Evolutionary conservation across 805 yeast species (phyloP).

Genomic region (Starmerella potacharoeniae): DNA sequence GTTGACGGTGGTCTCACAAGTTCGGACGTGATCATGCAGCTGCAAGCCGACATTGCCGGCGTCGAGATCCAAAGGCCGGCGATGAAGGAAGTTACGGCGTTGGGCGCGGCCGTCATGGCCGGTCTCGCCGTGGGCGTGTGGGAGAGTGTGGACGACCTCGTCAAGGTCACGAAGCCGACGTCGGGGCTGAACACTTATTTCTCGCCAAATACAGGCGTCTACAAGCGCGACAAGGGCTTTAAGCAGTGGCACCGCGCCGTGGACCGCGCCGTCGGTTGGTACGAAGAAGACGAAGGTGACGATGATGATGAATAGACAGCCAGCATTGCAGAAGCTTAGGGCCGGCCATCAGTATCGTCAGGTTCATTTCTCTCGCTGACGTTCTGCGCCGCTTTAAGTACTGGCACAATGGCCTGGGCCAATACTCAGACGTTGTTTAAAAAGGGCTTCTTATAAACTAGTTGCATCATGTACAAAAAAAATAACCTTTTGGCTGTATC

Average conservation of each 20-base stretch:
- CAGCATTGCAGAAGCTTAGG: too few relatives aligned
- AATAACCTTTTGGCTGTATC: too few relatives aligned
- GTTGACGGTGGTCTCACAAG: conserved; percentile 96
- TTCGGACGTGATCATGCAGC: conserved; percentile 83
- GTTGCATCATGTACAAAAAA: too few relatives aligned
- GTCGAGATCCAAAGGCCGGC: conserved; percentile 73
- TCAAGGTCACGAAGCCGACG: conserved; percentile 20
- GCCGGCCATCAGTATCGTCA: too few relatives aligned
- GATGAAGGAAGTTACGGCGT: conserved; percentile 82
- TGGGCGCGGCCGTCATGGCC: conserved; percentile 95
- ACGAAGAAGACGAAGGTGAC: conserved; percentile 14
- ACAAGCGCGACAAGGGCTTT: conserved; percentile 53
- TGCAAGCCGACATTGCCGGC: conserved; percentile 85
- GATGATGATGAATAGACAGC: background rate
- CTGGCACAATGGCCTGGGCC: too few relatives aligned
- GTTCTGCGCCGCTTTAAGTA: too few relatives aligned
- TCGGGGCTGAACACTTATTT: conserved; percentile 20
- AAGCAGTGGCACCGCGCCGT: conserved; percentile 77
- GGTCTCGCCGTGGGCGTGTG: conserved; percentile 66
- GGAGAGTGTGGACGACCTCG: conserved; percentile 63
- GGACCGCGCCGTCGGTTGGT: conserved; percentile 73
- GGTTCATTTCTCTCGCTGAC: too few relatives aligned
- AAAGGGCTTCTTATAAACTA: too few relatives aligned
- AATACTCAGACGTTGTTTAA: too few relatives aligned
- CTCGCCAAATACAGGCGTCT: conserved; percentile 38